phyloP scores from a whole-genome alignment of 257 asterid species.

The Striga asiatica region DNA sequence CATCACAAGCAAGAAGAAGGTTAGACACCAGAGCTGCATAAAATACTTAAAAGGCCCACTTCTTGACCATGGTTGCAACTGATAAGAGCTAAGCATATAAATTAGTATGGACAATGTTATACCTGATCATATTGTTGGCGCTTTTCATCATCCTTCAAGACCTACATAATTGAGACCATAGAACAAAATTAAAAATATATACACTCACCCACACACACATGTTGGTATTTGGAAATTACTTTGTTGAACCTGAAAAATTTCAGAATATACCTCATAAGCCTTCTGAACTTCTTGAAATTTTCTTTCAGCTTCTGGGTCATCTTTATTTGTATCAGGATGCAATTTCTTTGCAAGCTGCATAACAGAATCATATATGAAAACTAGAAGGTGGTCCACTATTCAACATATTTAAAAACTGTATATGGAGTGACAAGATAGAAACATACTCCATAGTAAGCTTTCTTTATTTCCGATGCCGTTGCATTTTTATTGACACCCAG shows the following conservation, averaged over 20 bases:
- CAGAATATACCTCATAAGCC: conserved; percentile 67
- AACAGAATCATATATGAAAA: conserved; percentile 11
- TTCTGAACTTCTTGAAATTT: conserved; percentile 86
- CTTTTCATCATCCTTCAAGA: conserved; percentile 81
- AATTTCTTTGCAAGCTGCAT: conserved; percentile 79
- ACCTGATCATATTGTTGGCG: conserved; percentile 89
- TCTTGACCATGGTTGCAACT: neutral
- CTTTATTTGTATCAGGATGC: conserved; percentile 91
- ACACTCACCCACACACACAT: no score
- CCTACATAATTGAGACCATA: conserved; percentile 32
- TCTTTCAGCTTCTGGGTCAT: conserved; percentile 72
- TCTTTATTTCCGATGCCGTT: conserved; percentile 74
- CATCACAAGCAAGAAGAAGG: neutral
- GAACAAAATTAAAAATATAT: neutral
- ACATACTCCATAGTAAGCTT: conserved; percentile 71
- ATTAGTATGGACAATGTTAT: conserved; percentile 3
- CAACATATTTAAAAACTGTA: neutral
- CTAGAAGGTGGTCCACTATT: neutral
- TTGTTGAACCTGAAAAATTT: neutral
- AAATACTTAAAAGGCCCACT: neutral
- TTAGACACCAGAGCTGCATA: neutral
- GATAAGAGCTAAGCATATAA: neutral
- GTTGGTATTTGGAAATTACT: neutral
- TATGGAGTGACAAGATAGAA: neutral
- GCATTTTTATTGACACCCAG: conserved; percentile 70